phyloP scores from a whole-genome alignment of 75 land plant species.

The Adiantum capillusveneris region DNA sequence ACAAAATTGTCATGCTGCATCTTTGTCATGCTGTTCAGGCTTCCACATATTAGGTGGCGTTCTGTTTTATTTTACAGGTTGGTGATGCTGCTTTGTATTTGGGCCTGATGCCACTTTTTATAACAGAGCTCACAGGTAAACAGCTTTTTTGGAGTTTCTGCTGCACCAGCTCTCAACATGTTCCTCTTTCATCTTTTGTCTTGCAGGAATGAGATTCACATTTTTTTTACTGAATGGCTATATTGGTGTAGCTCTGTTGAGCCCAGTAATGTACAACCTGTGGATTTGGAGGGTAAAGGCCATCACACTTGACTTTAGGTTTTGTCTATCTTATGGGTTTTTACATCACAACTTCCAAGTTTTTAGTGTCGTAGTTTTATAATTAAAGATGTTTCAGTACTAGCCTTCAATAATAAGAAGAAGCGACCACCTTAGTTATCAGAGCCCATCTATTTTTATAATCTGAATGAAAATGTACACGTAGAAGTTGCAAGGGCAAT shows the following conservation, averaged over 20 bases:
- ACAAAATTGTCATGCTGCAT: not conserved
- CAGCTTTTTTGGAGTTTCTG: not conserved
- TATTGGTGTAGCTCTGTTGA: conserved; percentile 57
- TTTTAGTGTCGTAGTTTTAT: too few species aligned
- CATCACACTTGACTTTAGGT: too few species aligned
- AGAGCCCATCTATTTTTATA: too few species aligned
- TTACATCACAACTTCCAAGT: too few species aligned
- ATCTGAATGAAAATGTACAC: too few species aligned
- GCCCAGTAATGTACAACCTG: conserved; percentile 95
- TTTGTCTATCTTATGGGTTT: too few species aligned
- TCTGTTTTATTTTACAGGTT: conserved; percentile 38
- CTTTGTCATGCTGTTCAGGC: too few species aligned
- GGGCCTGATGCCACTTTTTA: conserved; percentile 54
- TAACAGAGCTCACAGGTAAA: conserved; percentile 63
- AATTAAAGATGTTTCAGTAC: too few species aligned
- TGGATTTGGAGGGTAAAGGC: conserved; percentile 91
- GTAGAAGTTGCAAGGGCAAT: too few species aligned
- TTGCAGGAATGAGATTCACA: conserved; percentile 71
- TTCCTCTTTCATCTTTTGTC: not conserved
- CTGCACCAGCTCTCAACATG: not conserved
- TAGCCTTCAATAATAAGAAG: too few species aligned
- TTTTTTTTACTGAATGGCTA: conserved; percentile 79
- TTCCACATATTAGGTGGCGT: not conserved
- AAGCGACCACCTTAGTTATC: too few species aligned
- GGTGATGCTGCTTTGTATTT: conserved; percentile 85